phyloP scores from a whole-genome alignment of 2,329 filamentous ascomycete genomes.

The Trichoderma afroharzianum region DNA sequence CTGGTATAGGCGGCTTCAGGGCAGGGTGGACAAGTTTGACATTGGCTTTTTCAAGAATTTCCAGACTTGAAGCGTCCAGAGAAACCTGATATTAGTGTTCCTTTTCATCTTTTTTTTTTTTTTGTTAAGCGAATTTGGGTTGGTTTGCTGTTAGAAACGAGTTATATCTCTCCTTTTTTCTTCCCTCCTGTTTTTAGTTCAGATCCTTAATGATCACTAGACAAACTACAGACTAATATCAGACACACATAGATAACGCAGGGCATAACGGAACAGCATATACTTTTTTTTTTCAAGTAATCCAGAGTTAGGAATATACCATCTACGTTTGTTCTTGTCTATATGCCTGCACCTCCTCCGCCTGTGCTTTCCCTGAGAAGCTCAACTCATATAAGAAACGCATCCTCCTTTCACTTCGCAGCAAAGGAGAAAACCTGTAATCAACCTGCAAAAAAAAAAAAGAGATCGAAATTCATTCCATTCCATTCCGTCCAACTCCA shows the following conservation, averaged over 20 bases:
- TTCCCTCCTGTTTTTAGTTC: not conserved
- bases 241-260: not conserved
- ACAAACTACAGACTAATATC: not conserved
- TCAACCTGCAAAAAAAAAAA: not conserved
- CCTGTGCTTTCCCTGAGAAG: not conserved
- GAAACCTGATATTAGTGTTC: not conserved
- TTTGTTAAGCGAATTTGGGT: not conserved
- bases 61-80: not conserved
- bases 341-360: not conserved
- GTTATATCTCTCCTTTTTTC: not conserved
- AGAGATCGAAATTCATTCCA: not conserved
- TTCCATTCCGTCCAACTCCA: constrained; percentile 12
- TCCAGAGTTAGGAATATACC: not conserved
- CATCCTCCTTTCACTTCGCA: not conserved
- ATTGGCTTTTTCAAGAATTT: constrained; percentile 5
- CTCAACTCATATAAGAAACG: not conserved
- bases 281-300: not conserved
- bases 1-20: constrained; percentile 1
- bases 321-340: constrained; percentile 5
- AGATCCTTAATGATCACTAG: not conserved
- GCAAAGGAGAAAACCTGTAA: not conserved
- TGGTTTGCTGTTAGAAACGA: not conserved
- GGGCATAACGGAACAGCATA: not conserved
- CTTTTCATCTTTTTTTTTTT: not conserved
- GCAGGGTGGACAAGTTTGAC: constrained; percentile 10